Base-by-base conservation (phyloP, 2,329 filamentous ascomycete genomes). In the Escovopsis sp. region DNA sequence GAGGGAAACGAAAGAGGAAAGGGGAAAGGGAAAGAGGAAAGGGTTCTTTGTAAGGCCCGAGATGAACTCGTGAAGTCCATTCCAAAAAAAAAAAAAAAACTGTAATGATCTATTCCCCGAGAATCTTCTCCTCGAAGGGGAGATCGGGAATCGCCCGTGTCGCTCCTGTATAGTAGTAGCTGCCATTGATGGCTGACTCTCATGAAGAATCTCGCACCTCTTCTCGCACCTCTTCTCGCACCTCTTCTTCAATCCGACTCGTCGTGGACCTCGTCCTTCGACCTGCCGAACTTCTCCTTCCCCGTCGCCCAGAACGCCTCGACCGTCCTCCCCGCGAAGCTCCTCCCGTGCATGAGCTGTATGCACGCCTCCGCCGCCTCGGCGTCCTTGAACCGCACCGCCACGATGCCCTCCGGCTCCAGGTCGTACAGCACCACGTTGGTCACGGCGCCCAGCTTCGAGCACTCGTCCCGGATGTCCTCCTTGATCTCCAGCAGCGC, bases 401-500 rank as follows among this genome's bases (percentile, higher is more conserved):
- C 88, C 8, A 88, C 82, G 32, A 96, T 74, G 14, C 91, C 91
- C 1, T 86, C 82, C 4, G 74, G 65, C 60, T 98, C 93, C 48
- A 80, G 70, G 58, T 98, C 91, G 58, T 83, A 98, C 13, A 98
- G 67, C 3, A 91, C 79, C 34, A 96, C 84, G 55, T 93, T 95
- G 29, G 87, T 94, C 31, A 96, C 85, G 20, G 80, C 71, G 3
- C 91, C 91, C 12, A 91, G 67, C 62, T 93, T 93, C 44, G 76
- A 71, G 58, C 86, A 94, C 61, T 94, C 88, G 39, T 94, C 85
- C 37, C 84, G 76, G 43, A 96, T 84, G 57, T 98, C 91, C 58
- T 94, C 83, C 57, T 93, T 93, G 64, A 96, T 94, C 48, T 96
- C 89, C 32, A 93, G 67, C 45, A 93, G 72, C 1, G 82, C 84